These are phyloP conservation scores for Pyrenochaeta sp. DNA, from an alignment of 2,329 filamentous ascomycete species.

Conservation along the genomic window DNA sequence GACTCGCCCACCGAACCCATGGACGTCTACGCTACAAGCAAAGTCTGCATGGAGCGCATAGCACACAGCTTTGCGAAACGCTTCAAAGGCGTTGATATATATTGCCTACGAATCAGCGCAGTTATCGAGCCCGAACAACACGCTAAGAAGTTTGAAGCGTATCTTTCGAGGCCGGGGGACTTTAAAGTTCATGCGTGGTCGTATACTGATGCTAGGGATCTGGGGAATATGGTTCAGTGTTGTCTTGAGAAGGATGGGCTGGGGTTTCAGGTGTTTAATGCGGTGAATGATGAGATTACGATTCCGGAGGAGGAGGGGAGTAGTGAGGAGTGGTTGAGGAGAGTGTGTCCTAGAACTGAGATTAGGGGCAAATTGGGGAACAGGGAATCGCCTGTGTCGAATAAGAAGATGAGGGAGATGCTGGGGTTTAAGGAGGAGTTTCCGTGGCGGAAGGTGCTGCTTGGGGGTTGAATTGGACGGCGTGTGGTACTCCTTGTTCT, in stretches of 20 bases:
- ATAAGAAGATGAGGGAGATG: conserved; percentile 65
- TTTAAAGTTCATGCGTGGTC: conserved; percentile 67
- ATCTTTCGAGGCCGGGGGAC: conserved; percentile 57
- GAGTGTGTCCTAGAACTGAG: conserved; percentile 56
- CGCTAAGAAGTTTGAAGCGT: conserved; percentile 57
- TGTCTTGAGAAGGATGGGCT: conserved; percentile 63
- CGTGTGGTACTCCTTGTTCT: no score
- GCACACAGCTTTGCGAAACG: conserved; percentile 64
- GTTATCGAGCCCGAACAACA: conserved; percentile 68
- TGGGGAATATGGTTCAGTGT: conserved; percentile 66
- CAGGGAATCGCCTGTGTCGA: conserved; percentile 66
- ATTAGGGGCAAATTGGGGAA: conserved; percentile 63
- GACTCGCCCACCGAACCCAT: conserved; percentile 65
- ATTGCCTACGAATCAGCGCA: conserved; percentile 66
- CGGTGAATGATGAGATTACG: conserved; percentile 68
- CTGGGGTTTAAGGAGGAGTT: conserved; percentile 66
- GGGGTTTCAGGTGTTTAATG: conserved; percentile 70
- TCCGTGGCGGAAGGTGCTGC: conserved; percentile 54
- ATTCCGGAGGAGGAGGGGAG: conserved; percentile 49
- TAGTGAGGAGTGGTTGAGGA: conserved; percentile 57
- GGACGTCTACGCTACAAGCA: conserved; percentile 67
- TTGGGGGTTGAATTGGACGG: no score
- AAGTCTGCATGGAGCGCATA: conserved; percentile 65
- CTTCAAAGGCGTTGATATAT: conserved; percentile 63
- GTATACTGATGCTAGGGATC: conserved; percentile 67